These are phyloP conservation scores for Bondarzewia mesenterica DNA, from an alignment of 1,284 basidiomycete species.

Conservation along the genomic window DNA sequence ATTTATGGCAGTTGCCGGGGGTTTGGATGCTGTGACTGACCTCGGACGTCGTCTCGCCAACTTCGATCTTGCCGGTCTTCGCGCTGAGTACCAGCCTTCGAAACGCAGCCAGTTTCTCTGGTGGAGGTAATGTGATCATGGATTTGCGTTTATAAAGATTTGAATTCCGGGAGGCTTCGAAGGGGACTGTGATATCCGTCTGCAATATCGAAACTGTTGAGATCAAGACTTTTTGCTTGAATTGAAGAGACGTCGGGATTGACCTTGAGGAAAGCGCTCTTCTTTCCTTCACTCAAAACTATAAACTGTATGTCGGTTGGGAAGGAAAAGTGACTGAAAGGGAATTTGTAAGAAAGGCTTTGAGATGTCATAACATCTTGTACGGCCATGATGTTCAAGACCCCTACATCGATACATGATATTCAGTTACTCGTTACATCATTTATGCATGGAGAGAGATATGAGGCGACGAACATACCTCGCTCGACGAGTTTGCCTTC, in stretches of 20 bases:
- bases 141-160: slow-evolving; percentile 40
- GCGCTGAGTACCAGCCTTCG: slow-evolving; percentile 48
- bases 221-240: too few species aligned
- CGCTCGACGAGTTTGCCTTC: slow-evolving; percentile 61
- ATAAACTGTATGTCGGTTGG: slow-evolving; percentile 67
- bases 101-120: slow-evolving; percentile 41
- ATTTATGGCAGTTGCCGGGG: neutral
- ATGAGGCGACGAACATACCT: slow-evolving; percentile 28
- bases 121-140: slow-evolving; percentile 34
- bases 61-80: slow-evolving; percentile 38
- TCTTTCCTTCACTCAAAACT: slow-evolving; percentile 58
- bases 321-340: slow-evolving; percentile 70
- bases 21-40: slow-evolving; percentile 24
- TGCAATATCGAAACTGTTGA: slow-evolving; percentile 19
- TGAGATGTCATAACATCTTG: slow-evolving; percentile 64
- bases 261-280: slow-evolving; percentile 62
- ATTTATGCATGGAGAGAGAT: neutral
- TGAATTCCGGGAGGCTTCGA: slow-evolving; percentile 22
- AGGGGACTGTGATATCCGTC: slow-evolving; percentile 47
- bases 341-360: slow-evolving; percentile 73
- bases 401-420: slow-evolving; percentile 32
- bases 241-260: too few species aligned
- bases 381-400: slow-evolving; percentile 62
- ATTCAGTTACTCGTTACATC: neutral
- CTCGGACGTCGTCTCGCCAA: slow-evolving; percentile 46